phyloP scores from a whole-genome alignment of 257 asterid species.

The Solanum rostratum region DNA sequence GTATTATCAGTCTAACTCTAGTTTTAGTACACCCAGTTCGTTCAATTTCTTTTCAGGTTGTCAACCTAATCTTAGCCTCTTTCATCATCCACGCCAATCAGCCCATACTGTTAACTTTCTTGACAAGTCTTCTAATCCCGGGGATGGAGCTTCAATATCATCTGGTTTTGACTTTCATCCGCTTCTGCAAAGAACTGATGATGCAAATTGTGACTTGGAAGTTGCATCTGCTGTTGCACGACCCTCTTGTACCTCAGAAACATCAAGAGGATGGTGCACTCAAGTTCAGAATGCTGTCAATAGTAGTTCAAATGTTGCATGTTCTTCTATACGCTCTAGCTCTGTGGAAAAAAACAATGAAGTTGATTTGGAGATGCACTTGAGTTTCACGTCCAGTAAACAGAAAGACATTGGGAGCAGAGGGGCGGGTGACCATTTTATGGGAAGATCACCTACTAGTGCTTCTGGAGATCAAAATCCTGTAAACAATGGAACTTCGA shows the following conservation, averaged over 20 bases:
- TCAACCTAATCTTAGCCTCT: slow-evolving; percentile 69
- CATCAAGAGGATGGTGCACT: slow-evolving; percentile 21
- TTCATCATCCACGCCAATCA: slow-evolving; percentile 58
- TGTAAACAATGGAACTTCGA: slow-evolving; percentile 18
- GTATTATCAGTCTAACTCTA: slow-evolving; percentile 26
- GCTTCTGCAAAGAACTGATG: slow-evolving; percentile 60
- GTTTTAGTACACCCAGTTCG: slow-evolving; percentile 31
- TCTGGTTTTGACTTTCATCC: slow-evolving; percentile 69
- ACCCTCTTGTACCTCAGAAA: slow-evolving; percentile 21
- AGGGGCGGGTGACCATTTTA: slow-evolving; percentile 7
- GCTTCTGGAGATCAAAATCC: slow-evolving; percentile 13
- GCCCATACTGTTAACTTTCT: slow-evolving; percentile 55
- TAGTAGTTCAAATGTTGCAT: slow-evolving; percentile 25
- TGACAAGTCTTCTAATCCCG: slow-evolving; percentile 48
- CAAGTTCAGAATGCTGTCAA: slow-evolving; percentile 15
- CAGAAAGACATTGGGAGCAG: slow-evolving; percentile 21
- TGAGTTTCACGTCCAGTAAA: slow-evolving; percentile 46
- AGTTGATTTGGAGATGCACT: slow-evolving; percentile 64
- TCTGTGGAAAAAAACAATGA: slow-evolving; percentile 31
- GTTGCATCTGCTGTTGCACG: slow-evolving; percentile 20
- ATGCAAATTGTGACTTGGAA: slow-evolving; percentile 19
- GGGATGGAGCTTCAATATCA: slow-evolving; percentile 29
- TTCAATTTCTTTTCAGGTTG: slow-evolving; percentile 51
- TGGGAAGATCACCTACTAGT: slow-evolving; percentile 8
- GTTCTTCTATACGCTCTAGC: slow-evolving; percentile 20